Evolutionary conservation across 495 filamentous ascomycete genomes (phyloP), one percentile per base, ranked within the genome.

Genomic region (Parmelia sp.): DNA sequence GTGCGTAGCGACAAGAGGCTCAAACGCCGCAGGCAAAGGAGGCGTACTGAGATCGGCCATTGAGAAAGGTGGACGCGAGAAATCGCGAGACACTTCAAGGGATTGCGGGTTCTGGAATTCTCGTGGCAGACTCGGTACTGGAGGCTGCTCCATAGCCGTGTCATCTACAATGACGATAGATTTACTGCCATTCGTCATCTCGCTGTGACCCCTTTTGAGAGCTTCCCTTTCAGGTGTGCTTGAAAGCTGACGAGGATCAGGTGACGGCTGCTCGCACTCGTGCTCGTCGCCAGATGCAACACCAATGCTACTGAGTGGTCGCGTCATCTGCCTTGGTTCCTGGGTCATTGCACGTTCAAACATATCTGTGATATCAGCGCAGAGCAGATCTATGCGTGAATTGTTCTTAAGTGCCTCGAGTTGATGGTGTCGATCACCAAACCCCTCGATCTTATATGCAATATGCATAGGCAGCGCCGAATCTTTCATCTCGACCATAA

Each of bases 151-250:
- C 63, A 58, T 53, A 25, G 65, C 68, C 33, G 70, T 71, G 55
- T 88, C 88, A 71, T 96, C 89, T 21, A 96, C 85, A 68, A 96
- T 94, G 36, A 95, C 84, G 66, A 96, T 94, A 0, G 91, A 95
- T 66, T 89, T 83, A 74, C 90, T 95, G 10, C 90, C 90, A 44
- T 79, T 80, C 0, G 90, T 93, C 39, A 95, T 78, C 36, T 80
- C 85, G 68, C 85, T 88, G 49, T 77, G 73, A 3, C 75, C 68
- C 58, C 82, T 78, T 25, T 67, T 62, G 21, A 69, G 61, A 23
- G 58, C 70, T 60, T 72, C 71, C n/a, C 68, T 45, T 23, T 66
- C 56, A 42, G 65, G 61, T 35, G 62, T 29, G 57, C 56, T 33
- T 44, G 57, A 47, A 21, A 27, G 42, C 27, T 62, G 66, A 63